These are phyloP conservation scores for Theileria orientalis DNA, from an alignment of 169 alveolate species.

Conservation along the genomic window DNA sequence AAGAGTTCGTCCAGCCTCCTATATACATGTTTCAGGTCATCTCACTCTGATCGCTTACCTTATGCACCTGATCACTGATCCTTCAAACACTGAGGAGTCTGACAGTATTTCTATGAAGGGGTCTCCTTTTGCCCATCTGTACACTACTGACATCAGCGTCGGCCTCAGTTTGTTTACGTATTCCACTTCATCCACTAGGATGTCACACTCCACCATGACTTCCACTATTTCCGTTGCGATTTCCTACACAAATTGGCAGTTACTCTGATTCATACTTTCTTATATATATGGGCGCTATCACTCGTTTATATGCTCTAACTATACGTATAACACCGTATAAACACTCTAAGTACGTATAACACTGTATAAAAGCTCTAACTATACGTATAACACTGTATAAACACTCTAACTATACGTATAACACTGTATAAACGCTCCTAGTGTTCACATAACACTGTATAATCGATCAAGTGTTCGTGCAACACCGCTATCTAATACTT, in stretches of 20 bases:
- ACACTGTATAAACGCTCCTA: not conserved
- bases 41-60: conserved; percentile 40
- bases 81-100: conserved; percentile 94
- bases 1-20: conserved; percentile 97
- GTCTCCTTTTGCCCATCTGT: conserved; percentile 95
- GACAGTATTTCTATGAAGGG: conserved; percentile 90
- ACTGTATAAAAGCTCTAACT: not conserved
- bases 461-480: not conserved
- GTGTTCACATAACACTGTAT: not conserved
- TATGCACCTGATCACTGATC: conserved; percentile 91
- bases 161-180: conserved; percentile 90
- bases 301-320: not conserved
- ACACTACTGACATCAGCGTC: conserved; percentile 90
- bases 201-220: conserved; percentile 83
- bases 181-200: conserved; percentile 83
- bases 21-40: not conserved
- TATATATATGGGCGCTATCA: not conserved
- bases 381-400: not conserved
- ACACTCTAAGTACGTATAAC: too few species aligned
- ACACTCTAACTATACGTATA: not conserved
- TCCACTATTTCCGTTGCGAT: conserved; percentile 81
- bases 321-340: not conserved
- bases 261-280: not conserved
- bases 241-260: conserved; percentile 31
- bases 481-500: not conserved